Evolutionary conservation across 129 eudicot species (phyloP), one percentile per base, ranked within the genome.

Genomic region (Pseudognaphalium luteoalbum): DNA sequence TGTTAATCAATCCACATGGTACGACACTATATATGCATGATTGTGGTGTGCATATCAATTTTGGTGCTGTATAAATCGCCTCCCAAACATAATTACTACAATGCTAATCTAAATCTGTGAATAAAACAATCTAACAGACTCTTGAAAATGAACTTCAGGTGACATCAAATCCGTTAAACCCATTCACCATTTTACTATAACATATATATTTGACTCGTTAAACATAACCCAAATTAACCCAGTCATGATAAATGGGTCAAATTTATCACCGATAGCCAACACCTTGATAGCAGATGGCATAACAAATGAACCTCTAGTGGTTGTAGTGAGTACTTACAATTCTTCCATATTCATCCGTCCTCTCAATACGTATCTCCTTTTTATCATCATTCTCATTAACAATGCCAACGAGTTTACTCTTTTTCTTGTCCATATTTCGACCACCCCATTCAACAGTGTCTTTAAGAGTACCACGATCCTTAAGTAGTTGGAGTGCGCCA

Each of bases 371-470:
- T 81, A 94, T 91, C 78, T 94, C 97, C 81, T 91, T 94, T 59
- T 66, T 60, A 78, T 88, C 93, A 51, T 89, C 97, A 32, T 81
- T 78, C 14, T 81, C 96, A 51, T 81, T 65, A 54, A 91, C 93
- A 67, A 80, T 16, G 58, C 98, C 98, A 71, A 91, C 97, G 33
- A 94, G 96, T 79, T 94, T 94, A 83, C 98, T 94, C 81, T 94
- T 94, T 59, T 91, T 91, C 86, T 94, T 94, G 77, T 94, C 98
- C 98, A 91, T 94, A 83, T 94, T 94, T 73, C 98, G 84, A 58
- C 98, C 98, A 81, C 98, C 98, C 97, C 96, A 94, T 68, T 91
- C 98, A 44, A 89, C 72, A 63, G 87, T 87, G 76, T 94, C 97
- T 77, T 91, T 91, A 0, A 94, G 88, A 37, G 93, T 69, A 12